Base-by-base conservation (phyloP, 768 basidiomycete species). In the Psilocybe cyanescens region DNA sequence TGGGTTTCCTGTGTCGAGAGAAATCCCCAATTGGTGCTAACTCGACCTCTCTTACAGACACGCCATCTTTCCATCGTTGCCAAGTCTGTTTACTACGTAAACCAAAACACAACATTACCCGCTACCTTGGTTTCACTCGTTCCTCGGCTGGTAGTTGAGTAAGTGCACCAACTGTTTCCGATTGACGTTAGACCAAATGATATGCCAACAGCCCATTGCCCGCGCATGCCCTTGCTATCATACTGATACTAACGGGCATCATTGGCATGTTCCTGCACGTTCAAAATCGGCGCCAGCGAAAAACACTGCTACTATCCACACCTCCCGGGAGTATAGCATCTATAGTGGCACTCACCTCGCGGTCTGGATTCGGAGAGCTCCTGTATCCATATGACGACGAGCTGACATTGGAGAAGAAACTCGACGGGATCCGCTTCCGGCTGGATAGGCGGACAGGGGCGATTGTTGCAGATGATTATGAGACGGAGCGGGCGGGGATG, bases 241-340 rank as follows among this genome's bases (percentile, higher is more conserved):
- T 85, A 35, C 75, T 88, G 37, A 72, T 89, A 33, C 0, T 78
- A 0, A 77, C 83, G 9, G 87, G 86, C 24, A 50, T 81, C 58
- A 57, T 77, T n/a, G 85, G 84, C 16, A 52, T 84, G 6, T 65
- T 75, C 53, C 54, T 86, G 14, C 86, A 88, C 58, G 64, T 82
- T 59, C 46, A 80, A 30, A 83, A 86, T 69, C 74, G 75, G 24
- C 76, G 73, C 19, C 74, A 80, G 56, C 79, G 88, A 50, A 78
- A 80, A 45, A 73, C 75, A 29, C 68, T 90, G 8, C 79, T 79
- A 67, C 73, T 90, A 8, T 77, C 85, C 1, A 76, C 81, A 28
- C 79, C 79, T 12, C 88, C 88, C 0, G 87, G 88, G 16, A 84
- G 80, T 50, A 86, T 90, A 58, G 89, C 85, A 5, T 72, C 81